A percentile compares a stretch with the other conserved stretches of the same genome.
Conservation (phyloP, 2,329 filamentous ascomycete species). For the Ophiostoma ulmi region DNA sequence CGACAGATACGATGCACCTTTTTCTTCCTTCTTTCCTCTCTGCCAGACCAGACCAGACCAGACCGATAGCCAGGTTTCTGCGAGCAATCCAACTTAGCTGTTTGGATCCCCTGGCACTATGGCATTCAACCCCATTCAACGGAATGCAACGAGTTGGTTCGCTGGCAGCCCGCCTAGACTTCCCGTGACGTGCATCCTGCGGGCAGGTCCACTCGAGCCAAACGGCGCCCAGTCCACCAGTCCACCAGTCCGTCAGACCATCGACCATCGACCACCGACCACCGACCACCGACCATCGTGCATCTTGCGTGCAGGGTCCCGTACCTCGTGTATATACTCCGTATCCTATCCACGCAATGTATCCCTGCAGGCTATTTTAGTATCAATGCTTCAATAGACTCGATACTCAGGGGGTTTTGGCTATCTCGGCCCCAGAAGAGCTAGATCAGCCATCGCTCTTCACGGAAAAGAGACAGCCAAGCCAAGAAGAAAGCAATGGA, state of each 20-base stretch:
- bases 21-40: not conserved
- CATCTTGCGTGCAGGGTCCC: not conserved
- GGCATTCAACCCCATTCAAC: not conserved
- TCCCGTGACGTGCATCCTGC: constrained; percentile 13
- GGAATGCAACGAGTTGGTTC: constrained; percentile 2
- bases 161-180: constrained; percentile 11
- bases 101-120: not conserved
- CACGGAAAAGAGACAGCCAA: not conserved
- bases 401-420: not conserved
- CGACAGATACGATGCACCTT: not conserved
- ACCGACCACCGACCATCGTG: not conserved
- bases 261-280: not conserved
- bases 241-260: not conserved
- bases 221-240: not conserved
- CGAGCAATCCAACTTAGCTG: not conserved
- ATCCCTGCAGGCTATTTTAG: not conserved
- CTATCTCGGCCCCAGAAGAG: not conserved
- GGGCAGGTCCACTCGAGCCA: not conserved
- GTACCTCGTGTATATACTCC: not conserved
- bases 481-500: not conserved
- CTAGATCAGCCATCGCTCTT: not conserved
- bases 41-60: not conserved
- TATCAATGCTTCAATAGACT: not conserved
- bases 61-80: not conserved
- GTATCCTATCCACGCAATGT: not conserved